Base-by-base conservation (phyloP, 495 filamentous ascomycete species). In the Neurospora sp. region DNA sequence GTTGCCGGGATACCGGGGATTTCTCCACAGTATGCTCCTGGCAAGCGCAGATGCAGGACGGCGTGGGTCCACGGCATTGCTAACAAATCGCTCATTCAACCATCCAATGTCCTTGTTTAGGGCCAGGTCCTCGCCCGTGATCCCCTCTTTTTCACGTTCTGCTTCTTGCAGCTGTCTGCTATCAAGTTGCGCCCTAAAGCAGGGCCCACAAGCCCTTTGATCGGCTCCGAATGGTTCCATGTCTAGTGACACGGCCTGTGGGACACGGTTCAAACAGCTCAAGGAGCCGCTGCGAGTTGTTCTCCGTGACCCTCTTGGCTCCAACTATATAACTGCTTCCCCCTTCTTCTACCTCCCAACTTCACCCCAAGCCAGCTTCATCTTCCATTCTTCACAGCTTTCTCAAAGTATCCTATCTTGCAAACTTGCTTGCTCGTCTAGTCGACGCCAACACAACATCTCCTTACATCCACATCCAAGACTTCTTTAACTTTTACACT, bases 401-500 rank as follows among this genome's bases (percentile, higher is more conserved):
- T 44, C 12, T 69, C 16, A 20, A 27, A n/a, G 12, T 18, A 18
- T 39, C 10, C 68, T n/a, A 38, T 22, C 35, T 46, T 20, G 27
- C 68, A 44, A 20, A 69, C 20, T 44, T 66, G 12, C 27, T 14
- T 53, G n/a, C 48, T 61, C 12, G 12, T 31, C 48, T 37, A 35
- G 53, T 37, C 12, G 27, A 18, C 53, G 27, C 53, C 27, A 18
- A 35, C 53, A 14, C 22, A 61, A 31, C 27, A 31, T 66, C 53
- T 66, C 53, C 53, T 18, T 9, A 66, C 46, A 53, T 53, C 6
- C 14, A 31, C 53, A 35, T 35, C 6, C 53, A 35, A 35, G 27
- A 66, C 27, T 66, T 53, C 35, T 74, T 71, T 72, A 31, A 31
- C 69, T 12, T 48, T 70, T 71, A 72, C 70, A 38, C 41, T 35